phyloP scores from a whole-genome alignment of 1,284 basidiomycete genomes.

The Grifola frondosa region DNA sequence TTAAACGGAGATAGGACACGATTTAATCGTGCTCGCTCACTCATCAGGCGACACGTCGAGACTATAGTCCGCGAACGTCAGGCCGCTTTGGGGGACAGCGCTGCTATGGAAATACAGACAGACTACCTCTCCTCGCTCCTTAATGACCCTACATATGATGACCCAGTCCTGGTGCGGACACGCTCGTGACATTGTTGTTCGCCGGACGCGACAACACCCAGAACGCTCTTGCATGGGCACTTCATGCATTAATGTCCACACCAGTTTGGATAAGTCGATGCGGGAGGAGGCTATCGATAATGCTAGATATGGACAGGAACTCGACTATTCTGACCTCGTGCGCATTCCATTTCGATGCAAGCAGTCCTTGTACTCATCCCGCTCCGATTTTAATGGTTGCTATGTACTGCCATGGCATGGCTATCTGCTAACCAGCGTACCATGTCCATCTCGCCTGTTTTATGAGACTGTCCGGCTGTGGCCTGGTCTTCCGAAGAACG shows the following conservation, averaged over 20 bases:
- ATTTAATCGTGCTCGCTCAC: constrained; percentile 7
- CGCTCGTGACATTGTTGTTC: constrained; percentile 27
- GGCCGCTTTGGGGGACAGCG: neutral
- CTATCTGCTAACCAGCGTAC: constrained; percentile 17
- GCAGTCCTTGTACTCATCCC: too few relatives aligned
- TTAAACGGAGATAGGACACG: constrained; percentile 6
- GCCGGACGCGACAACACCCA: constrained; percentile 27
- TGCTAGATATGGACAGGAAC: neutral
- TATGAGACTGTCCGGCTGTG: constrained; percentile 29
- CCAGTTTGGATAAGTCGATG: constrained; percentile 22
- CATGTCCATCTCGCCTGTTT: constrained; percentile 25
- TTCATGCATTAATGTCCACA: constrained; percentile 18
- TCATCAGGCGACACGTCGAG: constrained; percentile 6
- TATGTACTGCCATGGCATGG: too few relatives aligned
- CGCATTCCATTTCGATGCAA: too few relatives aligned
- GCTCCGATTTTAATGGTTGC: too few relatives aligned
- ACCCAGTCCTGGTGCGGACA: constrained; percentile 20
- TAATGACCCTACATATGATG: constrained; percentile 5
- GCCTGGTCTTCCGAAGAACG: constrained; percentile 30
- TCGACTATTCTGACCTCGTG: constrained; percentile 8
- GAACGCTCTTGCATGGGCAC: constrained; percentile 24
- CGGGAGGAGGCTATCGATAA: constrained; percentile 16
- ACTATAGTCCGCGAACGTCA: constrained; percentile 6
- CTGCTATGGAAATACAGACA: neutral
- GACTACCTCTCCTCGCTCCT: constrained; percentile 20